Evolutionary conservation across 495 filamentous ascomycete species (phyloP), one percentile per base, ranked within the genome.

Genomic region (Amorphotheca resinae): DNA sequence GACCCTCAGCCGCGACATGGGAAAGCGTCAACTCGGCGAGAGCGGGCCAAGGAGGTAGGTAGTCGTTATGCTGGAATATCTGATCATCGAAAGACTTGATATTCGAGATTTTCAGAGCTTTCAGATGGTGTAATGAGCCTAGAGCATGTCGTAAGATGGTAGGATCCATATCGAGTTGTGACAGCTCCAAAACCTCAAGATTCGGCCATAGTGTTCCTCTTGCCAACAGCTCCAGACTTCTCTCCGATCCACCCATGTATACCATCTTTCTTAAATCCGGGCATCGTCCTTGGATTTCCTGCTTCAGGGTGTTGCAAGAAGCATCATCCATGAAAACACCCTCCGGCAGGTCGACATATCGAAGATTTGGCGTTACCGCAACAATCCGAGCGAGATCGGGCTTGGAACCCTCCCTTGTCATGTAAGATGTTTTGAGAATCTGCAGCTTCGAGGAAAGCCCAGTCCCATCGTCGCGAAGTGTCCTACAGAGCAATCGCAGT

Each of bases 401-500:
- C 59, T 87, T 87, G 64, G 74, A 82, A 5, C 81, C 80, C 62
- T 95, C 89, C 33, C 91, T 78, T 34, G 86, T 80, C 91, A 95
- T 95, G 59, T 95, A 96, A n/a, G 91, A 84, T 53, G 83, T 80
- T 64, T 94, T 89, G 41, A 98, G 64, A 42, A 79, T 83, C 46
- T 80, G 63, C 9, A 95, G 84, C 20, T 72, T 65, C 4, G 64
- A 57, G 0, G 75, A 86, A 12, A 91, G 64, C 22, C 66, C 64
- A 7, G 69, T 68, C 18, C 70, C 69, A 22, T 81, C 76, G 23
- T 88, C 80, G 44, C 88, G 74, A 25, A 96, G 76, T 0, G 87
- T 79, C 32, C 84, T 76, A 57, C 77, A 83, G 33, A 98, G 72
- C 36, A 94, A 66, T 43, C 74, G 68, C 15, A 98, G 71, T 12